A percentile compares a stretch with the other conserved stretches of the same genome.
Evolutionary conservation across 495 filamentous ascomycete species (phyloP).

Genomic region (Astrothelium subdiscretum): DNA sequence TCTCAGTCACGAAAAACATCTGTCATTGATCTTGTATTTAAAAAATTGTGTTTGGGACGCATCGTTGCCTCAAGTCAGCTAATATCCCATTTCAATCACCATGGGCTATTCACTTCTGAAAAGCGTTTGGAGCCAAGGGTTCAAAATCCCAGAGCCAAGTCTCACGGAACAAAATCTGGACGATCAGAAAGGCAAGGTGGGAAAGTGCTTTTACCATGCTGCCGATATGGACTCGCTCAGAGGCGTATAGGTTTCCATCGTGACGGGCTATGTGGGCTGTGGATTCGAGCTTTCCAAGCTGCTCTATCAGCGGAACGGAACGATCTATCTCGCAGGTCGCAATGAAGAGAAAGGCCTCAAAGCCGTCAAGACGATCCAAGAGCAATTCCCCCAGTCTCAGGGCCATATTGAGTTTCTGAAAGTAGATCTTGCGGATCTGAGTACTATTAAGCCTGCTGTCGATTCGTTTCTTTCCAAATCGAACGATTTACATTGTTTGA

Average conservation of each 20-base stretch:
- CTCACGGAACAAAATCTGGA: conserved; percentile 15
- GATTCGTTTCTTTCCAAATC: conserved; percentile 33
- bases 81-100: too few relatives aligned
- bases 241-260: conserved; percentile 22
- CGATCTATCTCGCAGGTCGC: conserved; percentile 44
- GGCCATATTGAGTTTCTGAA: conserved; percentile 33
- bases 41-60: too few relatives aligned
- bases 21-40: too few relatives aligned
- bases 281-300: conserved; percentile 37
- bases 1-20: too few relatives aligned
- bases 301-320: conserved; percentile 36
- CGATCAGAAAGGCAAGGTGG: conserved; percentile 11
- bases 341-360: conserved; percentile 24
- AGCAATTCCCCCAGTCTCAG: conserved; percentile 6
- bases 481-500: conserved; percentile 35
- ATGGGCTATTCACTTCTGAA: neutral
- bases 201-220: neutral
- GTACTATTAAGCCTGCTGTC: conserved; percentile 33
- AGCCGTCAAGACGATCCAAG: conserved; percentile 27
- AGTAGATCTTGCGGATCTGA: conserved; percentile 36
- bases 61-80: too few relatives aligned
- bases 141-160: conserved; percentile 8
- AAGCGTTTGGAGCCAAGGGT: neutral
- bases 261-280: conserved; percentile 42
- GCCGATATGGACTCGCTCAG: neutral